phyloP scores from a whole-genome alignment of 441 rosid genomes.

The Aleurites moluccanus region DNA sequence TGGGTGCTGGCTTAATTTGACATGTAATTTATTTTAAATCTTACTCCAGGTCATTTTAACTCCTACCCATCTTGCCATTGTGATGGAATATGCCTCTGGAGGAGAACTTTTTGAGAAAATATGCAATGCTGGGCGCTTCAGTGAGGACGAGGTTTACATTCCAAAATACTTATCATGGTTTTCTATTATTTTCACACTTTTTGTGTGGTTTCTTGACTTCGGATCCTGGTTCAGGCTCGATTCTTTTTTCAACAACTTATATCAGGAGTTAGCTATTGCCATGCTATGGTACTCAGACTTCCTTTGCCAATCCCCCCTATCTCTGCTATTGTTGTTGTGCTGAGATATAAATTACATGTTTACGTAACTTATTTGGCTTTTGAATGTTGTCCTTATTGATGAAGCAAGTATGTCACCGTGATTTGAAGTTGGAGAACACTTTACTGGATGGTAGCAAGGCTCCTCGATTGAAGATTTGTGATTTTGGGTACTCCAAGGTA shows the following conservation, averaged over 20 bases:
- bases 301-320: not conserved
- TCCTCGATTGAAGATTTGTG: constrained; percentile 94
- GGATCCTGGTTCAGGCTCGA: constrained; percentile 67
- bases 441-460: constrained; percentile 92
- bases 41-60: constrained; percentile 72
- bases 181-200: not conserved
- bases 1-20: not conserved
- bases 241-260: constrained; percentile 98
- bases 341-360: not conserved
- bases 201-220: not conserved
- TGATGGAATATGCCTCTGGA: constrained; percentile 98
- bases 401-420: constrained; percentile 99
- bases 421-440: constrained; percentile 91
- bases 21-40: constrained; percentile 9
- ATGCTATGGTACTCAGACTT: constrained; percentile 66
- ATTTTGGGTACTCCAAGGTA: constrained; percentile 99
- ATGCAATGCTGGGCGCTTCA: constrained; percentile 89
- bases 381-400: constrained; percentile 30
- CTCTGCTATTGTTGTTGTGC: constrained; percentile 5
- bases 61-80: constrained; percentile 95
- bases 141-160: constrained; percentile 80
- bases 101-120: constrained; percentile 98
- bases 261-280: constrained; percentile 96
- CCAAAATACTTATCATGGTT: not conserved
- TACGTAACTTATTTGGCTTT: constrained; percentile 20